Percentiles rank a stretch among this genome's conserved stretches.
Conservation (phyloP, 1,139 yeast species). For the Nakaseomyces glabratus region DNA sequence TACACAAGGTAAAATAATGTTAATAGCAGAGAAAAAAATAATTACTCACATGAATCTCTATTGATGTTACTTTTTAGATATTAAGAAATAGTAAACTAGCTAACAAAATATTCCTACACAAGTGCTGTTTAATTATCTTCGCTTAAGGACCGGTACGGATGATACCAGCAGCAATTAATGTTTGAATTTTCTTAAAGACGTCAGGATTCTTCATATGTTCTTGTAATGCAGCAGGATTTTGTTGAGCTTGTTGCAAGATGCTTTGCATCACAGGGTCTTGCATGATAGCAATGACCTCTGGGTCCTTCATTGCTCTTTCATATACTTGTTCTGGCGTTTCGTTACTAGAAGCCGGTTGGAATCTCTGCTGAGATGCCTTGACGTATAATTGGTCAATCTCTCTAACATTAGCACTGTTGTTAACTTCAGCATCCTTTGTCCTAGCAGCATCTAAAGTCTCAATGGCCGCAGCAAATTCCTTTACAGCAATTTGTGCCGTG, state of each 20-base stretch:
- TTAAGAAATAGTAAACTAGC: too few relatives aligned
- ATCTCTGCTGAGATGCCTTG: constrained; percentile 73
- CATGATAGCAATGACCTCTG: constrained; percentile 82
- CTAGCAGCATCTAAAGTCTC: constrained; percentile 79
- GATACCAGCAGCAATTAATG: constrained; percentile 93
- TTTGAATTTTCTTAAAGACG: constrained; percentile 77
- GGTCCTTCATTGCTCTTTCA: constrained; percentile 86
- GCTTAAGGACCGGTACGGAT: constrained; percentile 54
- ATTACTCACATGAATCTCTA: too few relatives aligned
- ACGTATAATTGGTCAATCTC: constrained; percentile 80
- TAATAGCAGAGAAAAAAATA: too few relatives aligned
- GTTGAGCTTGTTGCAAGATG: constrained; percentile 87
- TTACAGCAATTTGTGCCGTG: constrained; percentile 83
- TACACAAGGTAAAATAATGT: too few relatives aligned
- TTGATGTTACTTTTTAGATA: too few relatives aligned
- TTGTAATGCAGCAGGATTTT: constrained; percentile 91
- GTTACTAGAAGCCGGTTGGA: constrained; percentile 65
- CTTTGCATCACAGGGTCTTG: constrained; percentile 98
- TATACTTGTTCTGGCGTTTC: constrained; percentile 94
- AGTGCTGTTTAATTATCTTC: too few relatives aligned
- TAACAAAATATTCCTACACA: too few relatives aligned
- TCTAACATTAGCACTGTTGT: constrained; percentile 48
- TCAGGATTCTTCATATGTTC: constrained; percentile 98
- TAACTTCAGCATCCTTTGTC: constrained; percentile 55
- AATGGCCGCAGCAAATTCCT: constrained; percentile 73